Evolutionary conservation across 2,329 filamentous ascomycete species (phyloP).

Genomic region (Aspergillus ochraceus): DNA sequence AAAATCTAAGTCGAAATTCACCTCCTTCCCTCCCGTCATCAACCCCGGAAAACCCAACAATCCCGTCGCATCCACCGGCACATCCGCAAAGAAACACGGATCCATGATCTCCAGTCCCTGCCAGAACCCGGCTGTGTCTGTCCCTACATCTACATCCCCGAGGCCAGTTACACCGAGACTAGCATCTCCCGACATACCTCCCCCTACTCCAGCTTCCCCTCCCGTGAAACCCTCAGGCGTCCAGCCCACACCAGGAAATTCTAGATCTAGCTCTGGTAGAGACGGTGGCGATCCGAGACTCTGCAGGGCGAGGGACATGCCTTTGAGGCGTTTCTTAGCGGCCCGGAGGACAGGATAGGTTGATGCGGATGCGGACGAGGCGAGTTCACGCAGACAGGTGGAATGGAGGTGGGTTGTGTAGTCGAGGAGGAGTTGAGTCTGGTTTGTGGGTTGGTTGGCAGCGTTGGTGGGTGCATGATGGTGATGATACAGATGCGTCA

Average conservation of each 20-base stretch:
- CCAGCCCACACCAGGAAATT: not conserved
- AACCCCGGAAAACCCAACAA: not conserved
- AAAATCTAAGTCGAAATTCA: not conserved
- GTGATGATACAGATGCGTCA: slow-evolving; percentile 2
- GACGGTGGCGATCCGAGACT: not conserved
- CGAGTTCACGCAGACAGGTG: not conserved
- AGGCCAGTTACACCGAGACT: too few relatives aligned
- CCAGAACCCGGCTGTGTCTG: not conserved
- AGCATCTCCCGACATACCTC: not conserved
- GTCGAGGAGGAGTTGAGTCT: not conserved
- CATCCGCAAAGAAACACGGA: not conserved
- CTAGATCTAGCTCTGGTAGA: not conserved
- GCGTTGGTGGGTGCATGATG: not conserved
- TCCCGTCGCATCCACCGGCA: not conserved
- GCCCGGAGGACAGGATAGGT: not conserved
- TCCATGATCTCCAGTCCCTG: not conserved
- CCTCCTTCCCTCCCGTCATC: not conserved
- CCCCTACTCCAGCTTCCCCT: too few relatives aligned
- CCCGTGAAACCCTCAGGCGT: not conserved
- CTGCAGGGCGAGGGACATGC: not conserved
- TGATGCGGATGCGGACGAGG: not conserved
- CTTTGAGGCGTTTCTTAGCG: slow-evolving; percentile 5
- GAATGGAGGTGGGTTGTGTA: not conserved
- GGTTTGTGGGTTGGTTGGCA: not conserved
- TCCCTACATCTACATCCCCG: not conserved